Percentiles rank a stretch among this genome's conserved stretches.
These are phyloP conservation scores for Gossypium anomalum DNA, from an alignment of 345 rosid species.

Conservation along the genomic window DNA sequence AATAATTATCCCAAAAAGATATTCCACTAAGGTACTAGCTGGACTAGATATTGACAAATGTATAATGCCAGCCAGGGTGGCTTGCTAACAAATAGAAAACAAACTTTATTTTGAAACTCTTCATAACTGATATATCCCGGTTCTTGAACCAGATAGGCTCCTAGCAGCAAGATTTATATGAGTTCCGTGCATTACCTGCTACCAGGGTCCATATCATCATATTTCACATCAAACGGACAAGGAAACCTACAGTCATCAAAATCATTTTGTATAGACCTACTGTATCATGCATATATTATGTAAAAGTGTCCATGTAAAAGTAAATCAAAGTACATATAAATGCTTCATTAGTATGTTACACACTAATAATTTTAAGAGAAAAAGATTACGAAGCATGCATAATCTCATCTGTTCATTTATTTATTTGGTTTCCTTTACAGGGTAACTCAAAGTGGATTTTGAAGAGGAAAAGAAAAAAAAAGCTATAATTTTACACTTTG, in stretches of 20 bases:
- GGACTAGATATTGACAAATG: background rate
- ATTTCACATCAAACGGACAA: slow-evolving; percentile 77
- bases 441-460: too few relatives aligned
- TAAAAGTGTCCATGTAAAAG: too few relatives aligned
- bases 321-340: too few relatives aligned
- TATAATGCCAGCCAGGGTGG: too few relatives aligned
- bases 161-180: background rate
- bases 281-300: background rate
- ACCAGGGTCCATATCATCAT: slow-evolving; percentile 57
- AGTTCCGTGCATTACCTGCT: slow-evolving; percentile 48
- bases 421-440: too few relatives aligned
- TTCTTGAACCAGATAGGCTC: background rate
- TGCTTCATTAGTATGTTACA: too few relatives aligned
- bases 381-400: too few relatives aligned
- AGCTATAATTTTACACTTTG: too few relatives aligned
- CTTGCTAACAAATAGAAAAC: too few relatives aligned
- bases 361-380: too few relatives aligned
- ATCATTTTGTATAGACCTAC: slow-evolving; percentile 71
- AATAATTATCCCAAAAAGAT: background rate
- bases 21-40: background rate
- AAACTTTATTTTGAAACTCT: background rate
- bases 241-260: slow-evolving; percentile 68
- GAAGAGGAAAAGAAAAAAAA: too few relatives aligned
- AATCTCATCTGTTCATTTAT: too few relatives aligned
- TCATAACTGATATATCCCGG: background rate